Percentiles rank a stretch among this genome's conserved stretches.
phyloP scores from a whole-genome alignment of 495 filamentous ascomycete genomes.

The Hyaloscypha finlandica region DNA sequence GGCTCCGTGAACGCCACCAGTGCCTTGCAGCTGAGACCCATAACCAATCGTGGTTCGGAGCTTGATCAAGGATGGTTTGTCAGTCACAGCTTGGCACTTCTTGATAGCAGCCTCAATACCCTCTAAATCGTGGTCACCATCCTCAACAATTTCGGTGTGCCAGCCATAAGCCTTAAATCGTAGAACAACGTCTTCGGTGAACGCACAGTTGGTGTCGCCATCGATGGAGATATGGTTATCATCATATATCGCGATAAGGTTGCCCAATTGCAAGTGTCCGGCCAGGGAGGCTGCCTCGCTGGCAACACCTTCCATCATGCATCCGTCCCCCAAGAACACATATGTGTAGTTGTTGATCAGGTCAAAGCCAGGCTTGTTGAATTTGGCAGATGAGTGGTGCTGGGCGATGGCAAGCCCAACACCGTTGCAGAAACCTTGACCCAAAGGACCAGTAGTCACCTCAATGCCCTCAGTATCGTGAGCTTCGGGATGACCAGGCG shows the following conservation, averaged over 20 bases:
- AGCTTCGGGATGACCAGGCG: conserved; percentile 94
- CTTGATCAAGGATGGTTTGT: conserved; percentile 98
- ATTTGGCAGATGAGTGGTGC: conserved; percentile 81
- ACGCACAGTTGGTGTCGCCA: conserved; percentile 90
- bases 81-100: conserved; percentile 79
- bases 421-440: conserved; percentile 92
- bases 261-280: conserved; percentile 95
- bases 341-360: conserved; percentile 97
- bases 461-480: conserved; percentile 96
- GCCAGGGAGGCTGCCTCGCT: conserved; percentile 89
- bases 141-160: conserved; percentile 83
- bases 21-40: conserved; percentile 91
- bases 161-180: conserved; percentile 98
- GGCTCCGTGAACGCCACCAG: conserved; percentile 92
- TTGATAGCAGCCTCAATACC: conserved; percentile 87
- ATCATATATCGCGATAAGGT: conserved; percentile 95
- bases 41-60: conserved; percentile 97
- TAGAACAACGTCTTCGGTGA: conserved; percentile 96
- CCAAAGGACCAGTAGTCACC: conserved; percentile 95
- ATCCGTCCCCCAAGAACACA: conserved; percentile 95
- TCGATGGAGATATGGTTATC: conserved; percentile 98
- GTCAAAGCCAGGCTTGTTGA: conserved; percentile 96
- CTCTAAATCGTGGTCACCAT: conserved; percentile 89
- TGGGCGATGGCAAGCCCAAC: conserved; percentile 97
- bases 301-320: conserved; percentile 97